Conservation (phyloP, 2,329 filamentous ascomycete species). For the Colletotrichum cereale region DNA sequence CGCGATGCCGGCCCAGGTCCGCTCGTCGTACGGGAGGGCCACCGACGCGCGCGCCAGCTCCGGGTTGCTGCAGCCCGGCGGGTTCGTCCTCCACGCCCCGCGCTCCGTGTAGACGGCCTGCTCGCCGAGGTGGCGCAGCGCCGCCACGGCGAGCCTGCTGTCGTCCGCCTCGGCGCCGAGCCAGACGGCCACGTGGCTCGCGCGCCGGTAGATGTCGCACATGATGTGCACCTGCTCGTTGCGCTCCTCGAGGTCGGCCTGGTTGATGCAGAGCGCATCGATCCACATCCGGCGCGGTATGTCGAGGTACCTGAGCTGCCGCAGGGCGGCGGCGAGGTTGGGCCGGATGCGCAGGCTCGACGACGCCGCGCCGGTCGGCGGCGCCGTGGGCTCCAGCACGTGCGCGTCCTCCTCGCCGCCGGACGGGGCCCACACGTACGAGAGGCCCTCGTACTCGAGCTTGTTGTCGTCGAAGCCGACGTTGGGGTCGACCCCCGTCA, state of each 20-base stretch:
- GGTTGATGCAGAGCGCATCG: slow-evolving; percentile 41
- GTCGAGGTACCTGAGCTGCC: slow-evolving; percentile 59
- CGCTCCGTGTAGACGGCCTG: slow-evolving; percentile 7
- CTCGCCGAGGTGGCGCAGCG: slow-evolving; percentile 2
- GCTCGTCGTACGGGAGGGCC: neutral
- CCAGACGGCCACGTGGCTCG: slow-evolving; percentile 34
- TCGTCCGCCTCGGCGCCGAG: slow-evolving; percentile 9
- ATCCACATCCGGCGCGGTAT: slow-evolving; percentile 63
- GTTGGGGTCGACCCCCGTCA: slow-evolving; percentile 10
- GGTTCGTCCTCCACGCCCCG: slow-evolving; percentile 7
- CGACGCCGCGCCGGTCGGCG: slow-evolving; percentile 12
- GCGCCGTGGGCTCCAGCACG: slow-evolving; percentile 33
- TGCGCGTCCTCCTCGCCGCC: slow-evolving; percentile 37
- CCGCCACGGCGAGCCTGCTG: neutral
- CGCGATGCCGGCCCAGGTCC: neutral
- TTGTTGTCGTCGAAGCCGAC: slow-evolving; percentile 11
- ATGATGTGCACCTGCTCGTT: slow-evolving; percentile 39
- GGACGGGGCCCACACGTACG: slow-evolving; percentile 42
- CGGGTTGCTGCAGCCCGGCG: neutral
- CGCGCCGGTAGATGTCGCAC: slow-evolving; percentile 32
- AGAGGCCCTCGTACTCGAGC: slow-evolving; percentile 43
- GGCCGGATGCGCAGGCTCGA: neutral
- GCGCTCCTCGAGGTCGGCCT: slow-evolving; percentile 13
- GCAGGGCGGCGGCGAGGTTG: slow-evolving; percentile 47
- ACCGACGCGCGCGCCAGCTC: slow-evolving; percentile 6